phyloP scores from a whole-genome alignment of 2,329 filamentous ascomycete genomes.

The Endoconidiophora polonica region DNA sequence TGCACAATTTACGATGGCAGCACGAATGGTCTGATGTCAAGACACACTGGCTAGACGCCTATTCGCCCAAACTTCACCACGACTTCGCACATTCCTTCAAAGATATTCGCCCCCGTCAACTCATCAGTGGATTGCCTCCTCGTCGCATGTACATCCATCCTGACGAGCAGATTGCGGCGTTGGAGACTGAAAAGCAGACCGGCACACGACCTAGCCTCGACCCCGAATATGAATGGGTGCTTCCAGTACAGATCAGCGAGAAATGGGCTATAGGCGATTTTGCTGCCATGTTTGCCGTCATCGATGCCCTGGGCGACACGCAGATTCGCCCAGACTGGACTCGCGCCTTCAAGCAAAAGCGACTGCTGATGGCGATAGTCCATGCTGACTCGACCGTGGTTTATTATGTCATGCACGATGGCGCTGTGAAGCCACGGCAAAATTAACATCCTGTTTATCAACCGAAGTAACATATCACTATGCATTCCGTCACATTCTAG shows the following conservation, averaged over 20 bases:
- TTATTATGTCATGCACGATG: constrained; percentile 73
- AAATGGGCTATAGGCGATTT: constrained; percentile 53
- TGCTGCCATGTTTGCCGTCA: constrained; percentile 51
- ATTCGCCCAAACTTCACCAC: not conserved
- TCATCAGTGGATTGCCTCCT: constrained; percentile 59
- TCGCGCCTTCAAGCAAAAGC: constrained; percentile 38
- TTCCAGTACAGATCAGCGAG: constrained; percentile 57
- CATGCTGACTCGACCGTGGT: constrained; percentile 70
- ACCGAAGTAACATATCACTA: not conserved
- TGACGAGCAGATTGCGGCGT: constrained; percentile 61
- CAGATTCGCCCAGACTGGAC: constrained; percentile 23
- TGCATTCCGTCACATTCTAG: not conserved
- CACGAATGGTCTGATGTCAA: constrained; percentile 55
- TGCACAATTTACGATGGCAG: constrained; percentile 56
- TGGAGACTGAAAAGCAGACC: constrained; percentile 40
- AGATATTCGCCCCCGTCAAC: constrained; percentile 27
- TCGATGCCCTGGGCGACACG: constrained; percentile 21
- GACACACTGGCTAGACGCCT: constrained; percentile 28
- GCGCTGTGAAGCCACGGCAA: constrained; percentile 72
- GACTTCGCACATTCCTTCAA: constrained; percentile 6
- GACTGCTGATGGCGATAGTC: constrained; percentile 56
- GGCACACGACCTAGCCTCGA: constrained; percentile 29
- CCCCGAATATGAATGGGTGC: constrained; percentile 56
- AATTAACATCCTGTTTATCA: constrained; percentile 34
- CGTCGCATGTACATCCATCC: constrained; percentile 61